Evolutionary conservation across 306 rosid genomes (phyloP), one percentile per base, ranked within the genome.

Genomic region (Citrullus amarus): DNA sequence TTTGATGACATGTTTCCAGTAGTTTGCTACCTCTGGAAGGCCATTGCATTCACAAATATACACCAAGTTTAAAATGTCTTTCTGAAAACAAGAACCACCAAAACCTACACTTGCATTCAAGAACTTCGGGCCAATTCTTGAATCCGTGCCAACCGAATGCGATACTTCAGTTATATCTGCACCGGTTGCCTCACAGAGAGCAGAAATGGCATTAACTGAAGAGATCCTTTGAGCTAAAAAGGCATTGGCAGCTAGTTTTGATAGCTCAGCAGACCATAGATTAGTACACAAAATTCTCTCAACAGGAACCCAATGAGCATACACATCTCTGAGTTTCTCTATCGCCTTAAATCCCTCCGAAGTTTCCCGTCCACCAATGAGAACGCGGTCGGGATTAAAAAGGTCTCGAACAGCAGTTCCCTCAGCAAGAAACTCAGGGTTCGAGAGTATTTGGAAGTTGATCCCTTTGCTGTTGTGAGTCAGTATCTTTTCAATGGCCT

Each of bases 221-320:
- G 98, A 93, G 76, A 93, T 93, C 81, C 98, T 89, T 85, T 93
- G 98, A 2, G 98, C 98, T 88, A 93, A 77, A 43, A 93, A 93
- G 63, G 98, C 97, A 80, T 93, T 93, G 76, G 98, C 98, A 28
- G 98, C 98, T 50, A 93, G 98, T 89, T 93, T 93, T 8, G 98
- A 93, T 34, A 93, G 90, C 82, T 93, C 98, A 76, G 98, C 98
- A 83, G 98, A 93, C 98, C 98, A 93, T 79, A 93, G 78, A 80
- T 93, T 93, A 68, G 98, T 82, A 86, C 97, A 91, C 59, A 93
- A 88, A 82, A 93, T 93, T 72, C 84, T 73, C 0, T 91, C 97
- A 0, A 58, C 58, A 6, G 97, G 91, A 28, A 93, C 97, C 98
- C 98, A 93, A 46, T 91, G 92, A 28, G 97, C 93, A 85, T 93